A percentile compares a stretch with the other conserved stretches of the same genome.
Conservation (phyloP, 148 eudicot species). For the Heliosperma pusillum region DNA sequence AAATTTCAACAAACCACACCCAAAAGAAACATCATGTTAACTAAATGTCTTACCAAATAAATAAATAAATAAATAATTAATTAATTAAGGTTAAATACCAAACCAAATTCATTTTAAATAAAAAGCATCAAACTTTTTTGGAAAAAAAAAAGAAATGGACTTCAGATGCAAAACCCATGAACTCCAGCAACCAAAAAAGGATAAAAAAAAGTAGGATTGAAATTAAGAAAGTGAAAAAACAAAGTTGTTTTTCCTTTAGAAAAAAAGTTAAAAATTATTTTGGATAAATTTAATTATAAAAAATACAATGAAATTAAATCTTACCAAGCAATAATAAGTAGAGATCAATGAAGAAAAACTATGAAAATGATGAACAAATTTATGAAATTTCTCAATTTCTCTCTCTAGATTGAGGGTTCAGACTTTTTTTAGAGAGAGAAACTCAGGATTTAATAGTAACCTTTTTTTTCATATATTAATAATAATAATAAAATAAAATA, state of each 20-base stretch:
- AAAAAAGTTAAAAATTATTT: no score
- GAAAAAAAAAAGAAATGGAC: not conserved
- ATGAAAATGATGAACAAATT: no score
- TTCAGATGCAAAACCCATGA: conserved; percentile 12
- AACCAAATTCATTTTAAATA: not conserved
- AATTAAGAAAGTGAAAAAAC: not conserved
- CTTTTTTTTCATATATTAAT: not conserved
- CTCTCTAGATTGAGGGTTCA: not conserved
- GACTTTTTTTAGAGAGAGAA: not conserved
- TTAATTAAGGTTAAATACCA: not conserved
- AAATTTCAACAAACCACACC: conserved; percentile 2
- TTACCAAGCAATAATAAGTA: not conserved
- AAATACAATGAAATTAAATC: not conserved
- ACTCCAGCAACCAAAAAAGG: not conserved
- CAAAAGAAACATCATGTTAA: conserved; percentile 6
- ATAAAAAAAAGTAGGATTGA: not conserved
- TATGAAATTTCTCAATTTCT: not conserved
- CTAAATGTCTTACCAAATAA: conserved; percentile 7
- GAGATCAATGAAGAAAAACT: not conserved
- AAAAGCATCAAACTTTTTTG: conserved; percentile 12
- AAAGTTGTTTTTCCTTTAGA: no score
- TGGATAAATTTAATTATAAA: no score
- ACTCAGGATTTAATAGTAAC: not conserved
- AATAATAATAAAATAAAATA: no score
- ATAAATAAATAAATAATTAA: not conserved